Evolutionary conservation across 164 flowering plant species (phyloP).

Genomic region (Dillenia turbinata): DNA sequence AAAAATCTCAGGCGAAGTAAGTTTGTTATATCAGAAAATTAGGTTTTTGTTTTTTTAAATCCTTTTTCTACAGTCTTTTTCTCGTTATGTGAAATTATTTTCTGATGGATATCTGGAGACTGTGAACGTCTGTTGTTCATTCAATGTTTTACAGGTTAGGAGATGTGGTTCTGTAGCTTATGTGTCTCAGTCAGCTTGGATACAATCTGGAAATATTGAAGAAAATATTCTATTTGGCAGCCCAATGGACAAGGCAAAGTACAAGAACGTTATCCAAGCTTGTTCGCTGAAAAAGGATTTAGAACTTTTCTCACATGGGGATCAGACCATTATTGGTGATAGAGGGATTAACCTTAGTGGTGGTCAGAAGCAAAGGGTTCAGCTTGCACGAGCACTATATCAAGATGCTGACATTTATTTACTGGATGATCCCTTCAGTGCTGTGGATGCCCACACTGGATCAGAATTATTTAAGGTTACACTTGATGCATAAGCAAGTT

Average conservation of each 20-base stretch:
- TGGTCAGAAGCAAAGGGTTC: slow-evolving; percentile 98
- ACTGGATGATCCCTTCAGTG: slow-evolving; percentile 99
- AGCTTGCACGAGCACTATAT: slow-evolving; percentile 97
- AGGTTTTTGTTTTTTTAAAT: background rate
- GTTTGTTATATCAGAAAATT: slow-evolving; percentile 17
- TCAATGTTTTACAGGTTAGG: slow-evolving; percentile 52
- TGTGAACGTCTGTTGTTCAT: background rate
- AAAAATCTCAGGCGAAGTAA: slow-evolving; percentile 83
- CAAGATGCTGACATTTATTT: slow-evolving; percentile 97
- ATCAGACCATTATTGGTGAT: slow-evolving; percentile 96
- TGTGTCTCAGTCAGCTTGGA: slow-evolving; percentile 99
- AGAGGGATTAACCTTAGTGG: slow-evolving; percentile 99
- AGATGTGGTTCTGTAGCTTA: slow-evolving; percentile 91
- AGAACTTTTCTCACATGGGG: slow-evolving; percentile 92
- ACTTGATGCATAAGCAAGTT: background rate
- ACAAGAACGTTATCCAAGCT: slow-evolving; percentile 78
- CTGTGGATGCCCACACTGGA: slow-evolving; percentile 98
- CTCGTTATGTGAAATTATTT: background rate
- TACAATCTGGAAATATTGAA: slow-evolving; percentile 95
- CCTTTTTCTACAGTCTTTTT: background rate
- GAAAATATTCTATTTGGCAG: slow-evolving; percentile 95
- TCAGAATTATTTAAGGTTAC: slow-evolving; percentile 84
- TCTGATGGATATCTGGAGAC: background rate
- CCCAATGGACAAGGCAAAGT: slow-evolving; percentile 84
- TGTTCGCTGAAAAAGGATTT: slow-evolving; percentile 90